A percentile compares a stretch with the other conserved stretches of the same genome.
Evolutionary conservation across 2,329 filamentous ascomycete genomes (phyloP).

Genomic region (Alternaria sp.): DNA sequence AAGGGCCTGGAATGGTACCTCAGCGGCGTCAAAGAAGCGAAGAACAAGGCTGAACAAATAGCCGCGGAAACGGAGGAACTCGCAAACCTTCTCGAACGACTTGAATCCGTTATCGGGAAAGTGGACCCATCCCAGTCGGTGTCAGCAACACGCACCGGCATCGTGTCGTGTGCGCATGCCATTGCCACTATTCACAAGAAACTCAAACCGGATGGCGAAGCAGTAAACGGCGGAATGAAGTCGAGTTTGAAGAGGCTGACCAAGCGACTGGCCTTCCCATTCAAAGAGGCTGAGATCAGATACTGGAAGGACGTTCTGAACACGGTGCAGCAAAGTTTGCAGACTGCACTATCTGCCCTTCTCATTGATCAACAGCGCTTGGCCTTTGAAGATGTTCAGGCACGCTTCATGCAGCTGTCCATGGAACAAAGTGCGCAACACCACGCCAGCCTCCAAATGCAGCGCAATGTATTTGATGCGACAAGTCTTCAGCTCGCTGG

Average conservation of each 20-base stretch:
- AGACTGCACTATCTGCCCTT: not conserved
- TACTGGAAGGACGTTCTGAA: not conserved
- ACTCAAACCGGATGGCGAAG: not conserved
- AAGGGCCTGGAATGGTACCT: not conserved
- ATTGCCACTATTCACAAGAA: not conserved
- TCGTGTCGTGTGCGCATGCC: not conserved
- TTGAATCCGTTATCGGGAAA: fast-evolving
- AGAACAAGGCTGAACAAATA: not conserved
- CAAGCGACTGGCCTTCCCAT: not conserved
- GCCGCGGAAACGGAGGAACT: not conserved
- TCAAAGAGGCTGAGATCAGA: not conserved
- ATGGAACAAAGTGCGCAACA: not conserved
- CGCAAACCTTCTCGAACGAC: fast-evolving
- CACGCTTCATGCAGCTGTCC: not conserved
- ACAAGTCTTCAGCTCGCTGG: too few species aligned
- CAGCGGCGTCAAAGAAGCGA: not conserved
- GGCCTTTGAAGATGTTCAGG: not conserved
- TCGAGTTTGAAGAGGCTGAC: not conserved
- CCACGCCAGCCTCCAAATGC: too few species aligned
- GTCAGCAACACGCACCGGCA: not conserved
- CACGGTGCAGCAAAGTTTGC: not conserved
- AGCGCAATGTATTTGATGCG: too few species aligned
- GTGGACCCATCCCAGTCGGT: not conserved
- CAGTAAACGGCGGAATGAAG: not conserved
- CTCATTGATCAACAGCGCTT: not conserved